Percentiles rank a stretch among this genome's conserved stretches.
Evolutionary conservation across 805 yeast genomes (phyloP).

Genomic region (Saturnispora bothae): DNA sequence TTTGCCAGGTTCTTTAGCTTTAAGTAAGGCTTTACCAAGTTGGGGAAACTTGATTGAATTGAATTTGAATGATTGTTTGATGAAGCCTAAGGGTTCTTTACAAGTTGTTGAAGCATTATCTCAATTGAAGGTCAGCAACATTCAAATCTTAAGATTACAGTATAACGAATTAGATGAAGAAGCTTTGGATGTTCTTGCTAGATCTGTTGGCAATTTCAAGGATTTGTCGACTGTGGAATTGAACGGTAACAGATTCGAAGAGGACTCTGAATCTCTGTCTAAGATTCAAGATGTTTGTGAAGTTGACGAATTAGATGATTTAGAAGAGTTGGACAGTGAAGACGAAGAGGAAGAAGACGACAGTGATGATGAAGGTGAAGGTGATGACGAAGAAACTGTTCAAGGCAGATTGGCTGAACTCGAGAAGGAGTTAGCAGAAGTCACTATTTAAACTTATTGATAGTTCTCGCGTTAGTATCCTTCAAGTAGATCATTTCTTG

Average conservation of each 20-base stretch:
- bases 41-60: constrained; percentile 71
- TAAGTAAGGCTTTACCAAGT: constrained; percentile 46
- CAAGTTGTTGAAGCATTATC: constrained; percentile 22
- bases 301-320: constrained; percentile 65
- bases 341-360: constrained; percentile 72
- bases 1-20: constrained; percentile 46
- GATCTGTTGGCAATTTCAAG: constrained; percentile 46
- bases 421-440: constrained; percentile 39
- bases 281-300: constrained; percentile 53
- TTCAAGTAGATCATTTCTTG: no score
- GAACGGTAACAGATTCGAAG: constrained; percentile 89
- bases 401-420: constrained; percentile 27
- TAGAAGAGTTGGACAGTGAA: constrained; percentile 90
- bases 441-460: constrained; percentile 1
- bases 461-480: not conserved
- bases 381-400: constrained; percentile 34
- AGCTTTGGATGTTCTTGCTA: constrained; percentile 49
- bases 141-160: constrained; percentile 57
- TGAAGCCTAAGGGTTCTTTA: constrained; percentile 72
- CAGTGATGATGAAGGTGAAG: constrained; percentile 50
- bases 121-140: constrained; percentile 26
- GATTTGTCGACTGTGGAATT: constrained; percentile 61
- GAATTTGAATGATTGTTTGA: constrained; percentile 79
- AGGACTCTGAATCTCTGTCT: constrained; percentile 66
- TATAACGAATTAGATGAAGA: constrained; percentile 74